Evolutionary conservation across 169 alveolate species (phyloP).

Genomic region (Sarcocystis neurona): DNA sequence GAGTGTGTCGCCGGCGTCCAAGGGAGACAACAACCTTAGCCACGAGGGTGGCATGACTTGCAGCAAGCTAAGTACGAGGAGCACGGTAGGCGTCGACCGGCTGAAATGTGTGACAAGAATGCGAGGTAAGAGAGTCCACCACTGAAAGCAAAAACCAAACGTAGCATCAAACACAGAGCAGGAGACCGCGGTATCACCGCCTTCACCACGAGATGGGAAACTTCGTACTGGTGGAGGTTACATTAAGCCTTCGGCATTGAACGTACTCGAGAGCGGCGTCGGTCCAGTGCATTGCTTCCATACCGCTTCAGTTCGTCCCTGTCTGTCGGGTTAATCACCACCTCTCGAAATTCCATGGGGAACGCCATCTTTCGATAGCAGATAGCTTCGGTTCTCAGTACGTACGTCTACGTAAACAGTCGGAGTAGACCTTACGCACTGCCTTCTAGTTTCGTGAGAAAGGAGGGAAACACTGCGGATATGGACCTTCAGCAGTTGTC

Average conservation of each 20-base stretch:
- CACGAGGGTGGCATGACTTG: neutral
- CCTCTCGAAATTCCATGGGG: too few relatives aligned
- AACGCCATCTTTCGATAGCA: too few relatives aligned
- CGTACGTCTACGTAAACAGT: too few relatives aligned
- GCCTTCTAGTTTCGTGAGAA: too few relatives aligned
- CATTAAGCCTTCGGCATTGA: neutral
- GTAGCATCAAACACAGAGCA: neutral
- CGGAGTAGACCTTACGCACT: too few relatives aligned
- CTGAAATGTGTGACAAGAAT: neutral
- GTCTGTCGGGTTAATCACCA: neutral
- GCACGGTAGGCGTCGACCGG: neutral
- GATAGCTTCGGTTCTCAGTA: too few relatives aligned
- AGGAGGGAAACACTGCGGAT: too few relatives aligned
- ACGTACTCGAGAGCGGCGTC: neutral
- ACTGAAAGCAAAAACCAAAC: neutral
- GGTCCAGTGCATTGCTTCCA: neutral
- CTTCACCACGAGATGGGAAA: neutral
- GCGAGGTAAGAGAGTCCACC: neutral
- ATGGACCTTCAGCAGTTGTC: too few relatives aligned
- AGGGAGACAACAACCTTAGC: neutral
- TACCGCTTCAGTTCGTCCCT: neutral
- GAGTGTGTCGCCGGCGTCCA: neutral
- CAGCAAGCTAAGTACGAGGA: neutral
- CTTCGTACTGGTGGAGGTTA: neutral
- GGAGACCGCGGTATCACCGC: neutral